Evolutionary conservation across 495 filamentous ascomycete genomes (phyloP), one percentile per base, ranked within the genome.

Genomic region (Hypoxylon lenormandii): DNA sequence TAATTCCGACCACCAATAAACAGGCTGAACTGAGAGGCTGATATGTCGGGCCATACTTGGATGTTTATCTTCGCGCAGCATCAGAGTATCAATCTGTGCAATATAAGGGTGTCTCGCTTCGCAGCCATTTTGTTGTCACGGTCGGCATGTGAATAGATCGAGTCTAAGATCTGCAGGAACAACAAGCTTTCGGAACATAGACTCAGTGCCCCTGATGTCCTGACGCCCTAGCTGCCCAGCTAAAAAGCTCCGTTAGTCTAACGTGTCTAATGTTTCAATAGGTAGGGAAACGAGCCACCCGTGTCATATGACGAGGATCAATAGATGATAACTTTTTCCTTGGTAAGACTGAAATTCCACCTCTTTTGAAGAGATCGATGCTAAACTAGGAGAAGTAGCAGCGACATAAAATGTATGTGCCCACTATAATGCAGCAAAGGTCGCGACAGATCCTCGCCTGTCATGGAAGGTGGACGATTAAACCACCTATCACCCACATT

Each of bases 81-180:
- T 50, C 2, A 50, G n/a, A n/a, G n/a, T n/a, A n/a, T n/a, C n/a
- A 50, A 15, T 23, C 13, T 50, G 13, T 16, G 6, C 15, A 50
- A 4, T n/a, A 30, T 23, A 33, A 5, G 12, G 15, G n/a, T 16
- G 47, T 21, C 42, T 19, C 13, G 23, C 18, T 28, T 54, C 15
- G 46, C 13, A n/a, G 15, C 12, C 49, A 45, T 45, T 18, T 18
- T 47, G 19, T n/a, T 30, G 38, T 23, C 13, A 16, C 12, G 56
- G 18, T 33, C 10, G 10, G 30, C 30, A 33, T 33, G 30, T 33
- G 30, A 11, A 33, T 11, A 15, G 21, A 56, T 64, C 55, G n/a
- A n/a, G 30, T 3, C 42, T 26, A 56, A 40, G 28, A 62, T 65
- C 56, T 58, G 30, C 50, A 65, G 61, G 57, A 65, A 62, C 56